phyloP scores from a whole-genome alignment of 805 yeast species.

The Yarrowia porcina region DNA sequence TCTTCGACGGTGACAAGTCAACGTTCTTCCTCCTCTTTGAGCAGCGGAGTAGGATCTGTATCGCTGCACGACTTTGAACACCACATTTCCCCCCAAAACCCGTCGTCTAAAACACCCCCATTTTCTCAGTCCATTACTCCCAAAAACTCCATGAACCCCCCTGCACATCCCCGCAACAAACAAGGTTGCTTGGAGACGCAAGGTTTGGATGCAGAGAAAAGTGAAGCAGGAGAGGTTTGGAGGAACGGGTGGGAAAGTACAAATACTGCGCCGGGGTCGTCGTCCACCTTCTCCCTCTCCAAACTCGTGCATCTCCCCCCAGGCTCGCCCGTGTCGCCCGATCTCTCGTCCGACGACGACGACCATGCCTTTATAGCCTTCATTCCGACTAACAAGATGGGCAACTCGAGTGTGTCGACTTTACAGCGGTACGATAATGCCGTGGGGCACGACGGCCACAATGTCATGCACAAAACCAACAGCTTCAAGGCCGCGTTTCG shows the following conservation, averaged over 20 bases:
- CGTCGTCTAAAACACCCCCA: too few species aligned
- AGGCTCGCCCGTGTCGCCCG: background rate
- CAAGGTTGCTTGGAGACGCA: background rate
- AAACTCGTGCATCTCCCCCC: background rate
- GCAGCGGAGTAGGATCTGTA: background rate
- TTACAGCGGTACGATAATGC: background rate
- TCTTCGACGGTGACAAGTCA: background rate
- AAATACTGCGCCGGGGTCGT: too few species aligned
- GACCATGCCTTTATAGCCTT: conserved; percentile 28
- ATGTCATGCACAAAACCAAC: background rate
- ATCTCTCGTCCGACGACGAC: conserved; percentile 16
- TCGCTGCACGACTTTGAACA: conserved; percentile 18
- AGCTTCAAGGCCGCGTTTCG: background rate
- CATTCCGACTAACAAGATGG: conserved; percentile 18
- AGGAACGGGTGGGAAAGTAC: too few species aligned
- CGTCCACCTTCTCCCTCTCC: too few species aligned
- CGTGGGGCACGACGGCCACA: background rate
- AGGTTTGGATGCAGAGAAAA: background rate
- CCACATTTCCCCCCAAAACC: too few species aligned
- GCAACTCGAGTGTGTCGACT: conserved; percentile 10
- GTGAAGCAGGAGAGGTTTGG: background rate
- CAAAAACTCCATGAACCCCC: too few species aligned
- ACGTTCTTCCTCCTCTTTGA: background rate
- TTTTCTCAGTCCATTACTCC: too few species aligned
- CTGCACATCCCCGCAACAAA: background rate